These are phyloP conservation scores for Chlamydomonas sphaeroides DNA, from an alignment of 139 green algal species.

Conservation along the genomic window DNA sequence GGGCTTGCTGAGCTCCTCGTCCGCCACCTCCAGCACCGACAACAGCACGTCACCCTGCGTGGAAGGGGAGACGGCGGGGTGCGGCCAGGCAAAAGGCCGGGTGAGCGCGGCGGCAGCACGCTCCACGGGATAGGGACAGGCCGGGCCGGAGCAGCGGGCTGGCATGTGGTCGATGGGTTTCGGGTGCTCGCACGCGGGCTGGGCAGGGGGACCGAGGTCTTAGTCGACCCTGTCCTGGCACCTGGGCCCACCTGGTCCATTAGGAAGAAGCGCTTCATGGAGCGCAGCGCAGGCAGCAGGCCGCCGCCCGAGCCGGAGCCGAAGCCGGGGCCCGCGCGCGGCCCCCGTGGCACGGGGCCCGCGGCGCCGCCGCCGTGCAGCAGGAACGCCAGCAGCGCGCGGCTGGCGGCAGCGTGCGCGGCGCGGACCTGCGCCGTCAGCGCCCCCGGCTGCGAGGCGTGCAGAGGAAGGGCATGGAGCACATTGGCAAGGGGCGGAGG, in stretches of 20 bases:
- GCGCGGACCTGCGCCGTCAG: conserved; percentile 52
- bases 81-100: too few relatives aligned
- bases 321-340: not conserved
- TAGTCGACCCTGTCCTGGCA: too few relatives aligned
- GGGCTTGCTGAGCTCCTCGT: conserved; percentile 75
- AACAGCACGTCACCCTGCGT: conserved; percentile 85
- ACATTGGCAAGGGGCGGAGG: too few relatives aligned
- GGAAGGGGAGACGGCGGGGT: too few relatives aligned
- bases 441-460: conserved; percentile 40
- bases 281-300: conserved; percentile 69
- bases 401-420: conserved; percentile 60
- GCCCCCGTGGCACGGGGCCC: too few relatives aligned
- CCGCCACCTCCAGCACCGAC: conserved; percentile 74
- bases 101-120: too few relatives aligned
- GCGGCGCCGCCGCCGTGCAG: conserved; percentile 21
- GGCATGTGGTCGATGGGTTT: too few relatives aligned
- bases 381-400: conserved; percentile 76
- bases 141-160: too few relatives aligned
- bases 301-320: not conserved
- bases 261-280: conserved; percentile 94
- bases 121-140: too few relatives aligned
- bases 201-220: too few relatives aligned
- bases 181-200: too few relatives aligned
- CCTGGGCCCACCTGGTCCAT: conserved; percentile 68
- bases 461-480: too few relatives aligned